A percentile compares a stretch with the other conserved stretches of the same genome.
These are phyloP conservation scores for Cymbopogon flexuosus DNA, from an alignment of 202 grass and related monocot species.

Conservation along the genomic window DNA sequence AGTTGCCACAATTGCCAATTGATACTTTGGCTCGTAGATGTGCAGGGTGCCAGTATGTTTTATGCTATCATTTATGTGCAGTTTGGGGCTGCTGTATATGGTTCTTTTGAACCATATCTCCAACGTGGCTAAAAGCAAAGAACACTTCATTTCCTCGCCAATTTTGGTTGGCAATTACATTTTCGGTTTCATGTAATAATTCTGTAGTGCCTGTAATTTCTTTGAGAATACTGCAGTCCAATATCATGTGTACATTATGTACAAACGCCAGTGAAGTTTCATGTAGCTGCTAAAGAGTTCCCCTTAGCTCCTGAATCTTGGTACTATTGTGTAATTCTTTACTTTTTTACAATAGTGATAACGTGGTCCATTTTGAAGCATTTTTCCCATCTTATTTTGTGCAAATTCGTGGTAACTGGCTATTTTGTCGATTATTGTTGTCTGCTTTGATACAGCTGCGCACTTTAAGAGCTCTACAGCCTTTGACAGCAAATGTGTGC, in stretches of 20 bases:
- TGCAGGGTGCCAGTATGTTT: neutral
- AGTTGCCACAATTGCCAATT: neutral
- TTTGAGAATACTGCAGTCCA: neutral
- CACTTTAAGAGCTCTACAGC: neutral
- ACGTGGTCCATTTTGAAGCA: neutral
- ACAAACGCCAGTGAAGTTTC: neutral
- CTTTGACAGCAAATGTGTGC: too few relatives aligned
- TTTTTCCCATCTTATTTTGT: neutral
- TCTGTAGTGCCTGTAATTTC: constrained; percentile 8
- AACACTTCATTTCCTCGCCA: constrained; percentile 19
- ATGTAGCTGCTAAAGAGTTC: neutral
- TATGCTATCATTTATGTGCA: constrained; percentile 10
- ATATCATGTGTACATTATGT: constrained; percentile 27
- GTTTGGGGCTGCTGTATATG: neutral
- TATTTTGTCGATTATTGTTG: neutral
- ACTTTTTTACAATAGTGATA: neutral
- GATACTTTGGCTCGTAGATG: constrained; percentile 1
- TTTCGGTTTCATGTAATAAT: constrained; percentile 30
- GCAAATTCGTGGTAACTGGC: neutral
- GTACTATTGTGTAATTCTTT: neutral
- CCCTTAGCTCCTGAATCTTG: neutral
- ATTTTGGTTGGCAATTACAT: constrained; percentile 42
- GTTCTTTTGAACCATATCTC: neutral
- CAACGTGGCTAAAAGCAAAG: neutral
- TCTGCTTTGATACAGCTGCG: neutral